Evolutionary conservation across 805 yeast species (phyloP).

Genomic region (Lipomyces kockii): DNA sequence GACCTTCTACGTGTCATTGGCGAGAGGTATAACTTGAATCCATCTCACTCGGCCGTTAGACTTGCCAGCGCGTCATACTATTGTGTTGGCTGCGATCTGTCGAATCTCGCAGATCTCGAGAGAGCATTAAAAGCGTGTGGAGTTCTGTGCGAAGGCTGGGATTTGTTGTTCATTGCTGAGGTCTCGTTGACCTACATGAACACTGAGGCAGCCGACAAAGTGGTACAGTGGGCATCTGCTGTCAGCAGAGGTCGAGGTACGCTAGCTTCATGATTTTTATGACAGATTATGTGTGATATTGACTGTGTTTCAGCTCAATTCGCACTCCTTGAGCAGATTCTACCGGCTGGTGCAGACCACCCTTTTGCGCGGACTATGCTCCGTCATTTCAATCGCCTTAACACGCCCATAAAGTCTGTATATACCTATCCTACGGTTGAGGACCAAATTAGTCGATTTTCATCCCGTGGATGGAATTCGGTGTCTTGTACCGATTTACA

Average conservation of each 20-base stretch:
- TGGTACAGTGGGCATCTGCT: constrained; percentile 56
- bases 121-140: constrained; percentile 37
- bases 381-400: constrained; percentile 65
- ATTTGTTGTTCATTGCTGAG: constrained; percentile 69
- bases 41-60: constrained; percentile 9
- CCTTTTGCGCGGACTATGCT: constrained; percentile 79
- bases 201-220: constrained; percentile 64
- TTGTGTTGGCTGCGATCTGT: constrained; percentile 70
- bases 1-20: constrained; percentile 48
- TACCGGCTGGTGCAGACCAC: constrained; percentile 65
- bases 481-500: constrained; percentile 54
- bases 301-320: constrained; percentile 52
- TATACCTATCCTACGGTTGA: constrained; percentile 56
- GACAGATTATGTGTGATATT: not conserved
- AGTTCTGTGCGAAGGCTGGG: constrained; percentile 25
- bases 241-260: constrained; percentile 46
- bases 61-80: constrained; percentile 54
- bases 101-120: constrained; percentile 49
- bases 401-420: constrained; percentile 73
- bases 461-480: constrained; percentile 50
- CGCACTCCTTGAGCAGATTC: constrained; percentile 68
- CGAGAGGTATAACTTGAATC: not conserved
- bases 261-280: not conserved
- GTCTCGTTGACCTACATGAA: constrained; percentile 83
- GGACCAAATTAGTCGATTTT: constrained; percentile 59